These are phyloP conservation scores for Pelargonium australe DNA, from an alignment of 441 rosid species.

Conservation along the genomic window DNA sequence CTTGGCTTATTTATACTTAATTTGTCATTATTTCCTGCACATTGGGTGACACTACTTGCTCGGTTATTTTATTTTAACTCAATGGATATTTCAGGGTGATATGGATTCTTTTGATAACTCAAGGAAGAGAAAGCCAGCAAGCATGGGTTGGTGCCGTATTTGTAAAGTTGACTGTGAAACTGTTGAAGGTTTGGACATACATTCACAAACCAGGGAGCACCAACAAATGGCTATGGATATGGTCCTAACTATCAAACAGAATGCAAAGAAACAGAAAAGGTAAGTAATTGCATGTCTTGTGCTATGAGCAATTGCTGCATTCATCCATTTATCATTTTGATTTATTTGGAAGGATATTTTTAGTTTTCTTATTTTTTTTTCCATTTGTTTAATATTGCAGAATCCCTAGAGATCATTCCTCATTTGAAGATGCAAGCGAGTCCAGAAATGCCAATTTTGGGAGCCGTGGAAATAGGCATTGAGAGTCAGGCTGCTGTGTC, in stretches of 20 bases:
- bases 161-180: constrained; percentile 76
- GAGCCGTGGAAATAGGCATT: constrained; percentile 43
- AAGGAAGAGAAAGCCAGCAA: constrained; percentile 47
- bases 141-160: constrained; percentile 81
- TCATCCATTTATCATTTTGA: neutral
- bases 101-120: constrained; percentile 42
- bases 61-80: constrained; percentile 7
- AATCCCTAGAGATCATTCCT: constrained; percentile 30
- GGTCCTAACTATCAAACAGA: constrained; percentile 48
- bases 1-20: constrained; percentile 4
- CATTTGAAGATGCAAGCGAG: constrained; percentile 44
- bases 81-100: constrained; percentile 36
- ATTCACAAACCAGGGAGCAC: constrained; percentile 72
- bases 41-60: neutral
- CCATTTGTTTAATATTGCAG: constrained; percentile 27
- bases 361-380: neutral
- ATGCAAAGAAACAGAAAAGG: constrained; percentile 69
- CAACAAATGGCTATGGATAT: constrained; percentile 70
- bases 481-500: constrained; percentile 21
- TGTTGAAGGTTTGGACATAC: constrained; percentile 63
- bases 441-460: constrained; percentile 36
- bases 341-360: constrained; percentile 2
- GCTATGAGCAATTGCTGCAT: constrained; percentile 7
- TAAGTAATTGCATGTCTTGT: constrained; percentile 24
- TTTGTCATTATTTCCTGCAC: neutral